These are phyloP conservation scores for Fusarium sulawesiense DNA, from an alignment of 2,329 filamentous ascomycete genomes.

Conservation along the genomic window DNA sequence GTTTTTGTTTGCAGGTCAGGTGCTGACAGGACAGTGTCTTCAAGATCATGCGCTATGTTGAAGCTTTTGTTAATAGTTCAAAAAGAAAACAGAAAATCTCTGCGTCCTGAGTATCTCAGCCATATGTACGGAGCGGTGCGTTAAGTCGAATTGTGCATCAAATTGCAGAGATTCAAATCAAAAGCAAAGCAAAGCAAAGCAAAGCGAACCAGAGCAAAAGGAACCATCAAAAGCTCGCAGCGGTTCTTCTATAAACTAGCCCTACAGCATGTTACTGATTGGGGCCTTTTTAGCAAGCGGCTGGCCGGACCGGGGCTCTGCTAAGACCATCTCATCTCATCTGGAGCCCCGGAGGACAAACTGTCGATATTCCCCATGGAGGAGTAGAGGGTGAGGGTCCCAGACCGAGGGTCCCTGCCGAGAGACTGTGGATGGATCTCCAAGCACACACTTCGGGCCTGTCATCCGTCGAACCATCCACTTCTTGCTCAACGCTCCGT, in stretches of 20 bases:
- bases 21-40: neutral
- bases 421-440: constrained; percentile 39
- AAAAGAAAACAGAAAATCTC: neutral
- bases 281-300: constrained; percentile 30
- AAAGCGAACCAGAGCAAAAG: constrained; percentile 5
- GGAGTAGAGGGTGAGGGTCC: constrained; percentile 23
- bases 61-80: constrained; percentile 19
- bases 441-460: constrained; percentile 44
- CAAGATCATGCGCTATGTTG: neutral
- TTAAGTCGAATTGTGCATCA: constrained; percentile 3
- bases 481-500: constrained; percentile 38
- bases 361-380: constrained; percentile 23
- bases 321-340: constrained; percentile 32
- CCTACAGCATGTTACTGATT: constrained; percentile 6
- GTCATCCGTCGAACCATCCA: constrained; percentile 42
- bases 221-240: constrained; percentile 25
- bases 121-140: constrained; percentile 25
- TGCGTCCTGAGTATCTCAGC: constrained; percentile 4
- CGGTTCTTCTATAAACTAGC: constrained; percentile 33
- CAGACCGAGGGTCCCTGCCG: constrained; percentile 13
- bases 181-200: constrained; percentile 3
- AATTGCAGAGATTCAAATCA: constrained; percentile 6
- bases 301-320: constrained; percentile 43
- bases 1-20: neutral
- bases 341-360: constrained; percentile 21